Conservation (phyloP, 345 rosid species). For the Arabidopsis suecica region DNA sequence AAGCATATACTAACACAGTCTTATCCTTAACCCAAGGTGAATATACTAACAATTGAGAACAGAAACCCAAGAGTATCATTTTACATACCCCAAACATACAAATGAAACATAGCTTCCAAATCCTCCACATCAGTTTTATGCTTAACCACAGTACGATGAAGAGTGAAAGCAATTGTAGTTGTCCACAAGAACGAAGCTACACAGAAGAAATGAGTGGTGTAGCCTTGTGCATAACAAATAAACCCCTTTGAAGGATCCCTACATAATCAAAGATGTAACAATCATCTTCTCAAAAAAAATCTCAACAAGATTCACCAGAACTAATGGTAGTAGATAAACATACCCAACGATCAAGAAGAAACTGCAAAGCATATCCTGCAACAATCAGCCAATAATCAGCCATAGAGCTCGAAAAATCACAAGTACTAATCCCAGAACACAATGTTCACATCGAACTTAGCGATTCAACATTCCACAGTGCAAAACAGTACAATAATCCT, state of each 20-base stretch:
- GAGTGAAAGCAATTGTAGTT: slow-evolving; percentile 92
- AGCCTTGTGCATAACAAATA: slow-evolving; percentile 86
- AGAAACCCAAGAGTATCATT: not conserved
- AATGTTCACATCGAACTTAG: not conserved
- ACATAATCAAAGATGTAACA: slow-evolving; percentile 39
- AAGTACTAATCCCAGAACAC: not conserved
- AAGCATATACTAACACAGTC: slow-evolving; percentile 5
- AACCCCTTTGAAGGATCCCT: slow-evolving; percentile 93
- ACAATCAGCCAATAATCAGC: slow-evolving; percentile 7
- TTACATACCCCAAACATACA: slow-evolving; percentile 93
- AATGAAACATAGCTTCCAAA: slow-evolving; percentile 91
- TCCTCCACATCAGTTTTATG: slow-evolving; percentile 98
- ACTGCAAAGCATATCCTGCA: slow-evolving; percentile 98
- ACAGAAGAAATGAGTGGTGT: slow-evolving; percentile 86
- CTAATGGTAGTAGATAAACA: slow-evolving; percentile 2
- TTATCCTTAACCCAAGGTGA: not conserved
- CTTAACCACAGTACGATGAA: slow-evolving; percentile 88
- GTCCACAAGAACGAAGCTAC: slow-evolving; percentile 99
- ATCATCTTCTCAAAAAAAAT: slow-evolving; percentile 4
- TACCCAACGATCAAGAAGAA: slow-evolving; percentile 94
- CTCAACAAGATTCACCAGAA: slow-evolving; percentile 17
- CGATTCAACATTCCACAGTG: not conserved
- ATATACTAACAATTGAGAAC: not conserved
- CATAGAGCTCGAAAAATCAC: slow-evolving; percentile 5
- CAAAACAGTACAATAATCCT: slow-evolving; percentile 1